These are phyloP conservation scores for Metschnikowia cerradonensis DNA, from an alignment of 805 yeast species.

Conservation along the genomic window DNA sequence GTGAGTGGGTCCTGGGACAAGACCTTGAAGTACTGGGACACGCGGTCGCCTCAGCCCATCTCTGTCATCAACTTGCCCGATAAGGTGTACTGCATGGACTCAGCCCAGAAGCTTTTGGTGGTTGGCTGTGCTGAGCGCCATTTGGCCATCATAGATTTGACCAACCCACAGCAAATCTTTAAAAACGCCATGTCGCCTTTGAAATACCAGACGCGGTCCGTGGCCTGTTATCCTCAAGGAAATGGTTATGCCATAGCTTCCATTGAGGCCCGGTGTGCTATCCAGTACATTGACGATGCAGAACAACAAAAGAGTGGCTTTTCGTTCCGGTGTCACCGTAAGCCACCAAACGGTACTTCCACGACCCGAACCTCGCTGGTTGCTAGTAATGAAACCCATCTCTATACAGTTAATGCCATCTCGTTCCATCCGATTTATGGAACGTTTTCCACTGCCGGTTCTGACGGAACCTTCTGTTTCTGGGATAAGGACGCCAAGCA, in stretches of 20 bases:
- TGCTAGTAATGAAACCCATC: conserved; percentile 46
- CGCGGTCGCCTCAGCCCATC: conserved; percentile 78
- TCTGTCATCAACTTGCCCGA: conserved; percentile 83
- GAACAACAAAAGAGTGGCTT: conserved; percentile 73
- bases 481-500: conserved; percentile 96
- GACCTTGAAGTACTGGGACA: conserved; percentile 91
- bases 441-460: conserved; percentile 89
- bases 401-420: conserved; percentile 77
- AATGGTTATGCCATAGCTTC: conserved; percentile 92
- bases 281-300: conserved; percentile 82
- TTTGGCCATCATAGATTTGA: conserved; percentile 69
- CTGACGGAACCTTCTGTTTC: conserved; percentile 89
- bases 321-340: conserved; percentile 93
- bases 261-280: conserved; percentile 92
- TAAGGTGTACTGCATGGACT: conserved; percentile 85
- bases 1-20: conserved; percentile 97
- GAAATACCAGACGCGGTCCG: conserved; percentile 81
- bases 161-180: conserved; percentile 78
- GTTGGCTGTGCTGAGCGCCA: conserved; percentile 94
- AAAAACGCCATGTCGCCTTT: conserved; percentile 71
- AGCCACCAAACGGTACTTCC: conserved; percentile 40
- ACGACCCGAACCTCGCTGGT: conserved; percentile 26
- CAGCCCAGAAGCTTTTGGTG: conserved; percentile 74
- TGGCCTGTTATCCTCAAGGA: conserved; percentile 85
- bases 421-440: conserved; percentile 87